Evolutionary conservation across 257 asterid species (phyloP).

Genomic region (Solanum tarijense): DNA sequence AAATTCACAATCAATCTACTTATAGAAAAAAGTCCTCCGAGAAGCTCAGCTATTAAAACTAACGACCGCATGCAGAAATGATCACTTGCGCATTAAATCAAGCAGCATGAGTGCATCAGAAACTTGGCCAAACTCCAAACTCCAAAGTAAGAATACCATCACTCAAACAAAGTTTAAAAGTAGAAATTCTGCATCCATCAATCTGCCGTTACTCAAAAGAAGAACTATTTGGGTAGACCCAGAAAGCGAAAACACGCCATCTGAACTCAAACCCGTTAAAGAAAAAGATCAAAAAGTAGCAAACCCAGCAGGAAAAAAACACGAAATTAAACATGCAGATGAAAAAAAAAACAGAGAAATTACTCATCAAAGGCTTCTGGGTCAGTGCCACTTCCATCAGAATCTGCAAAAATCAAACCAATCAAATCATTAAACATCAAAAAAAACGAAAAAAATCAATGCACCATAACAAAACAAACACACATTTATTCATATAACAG

Average conservation of each 20-base stretch:
- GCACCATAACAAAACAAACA: neutral
- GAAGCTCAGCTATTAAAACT: neutral
- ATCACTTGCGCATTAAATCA: constrained; percentile 4
- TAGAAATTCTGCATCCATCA: neutral
- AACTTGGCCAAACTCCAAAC: neutral
- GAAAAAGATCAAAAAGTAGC: neutral
- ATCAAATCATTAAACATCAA: neutral
- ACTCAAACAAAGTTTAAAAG: neutral
- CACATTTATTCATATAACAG: neutral
- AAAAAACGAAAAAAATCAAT: neutral
- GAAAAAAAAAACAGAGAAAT: neutral
- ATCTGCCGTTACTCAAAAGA: neutral
- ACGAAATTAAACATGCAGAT: constrained; percentile 13
- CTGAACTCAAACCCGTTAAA: neutral
- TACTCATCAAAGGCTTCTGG: constrained; percentile 38
- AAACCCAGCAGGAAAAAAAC: neutral
- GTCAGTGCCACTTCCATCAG: constrained; percentile 33
- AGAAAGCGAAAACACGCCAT: neutral
- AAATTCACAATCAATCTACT: neutral
- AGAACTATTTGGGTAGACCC: neutral
- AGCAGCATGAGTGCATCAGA: neutral
- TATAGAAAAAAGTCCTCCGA: neutral
- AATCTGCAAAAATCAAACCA: constrained; percentile 14
- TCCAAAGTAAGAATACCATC: neutral
- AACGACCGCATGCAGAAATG: neutral